Evolutionary conservation across 371 early-diverging fungal species (phyloP).

Genomic region (Mortierella sp.): DNA sequence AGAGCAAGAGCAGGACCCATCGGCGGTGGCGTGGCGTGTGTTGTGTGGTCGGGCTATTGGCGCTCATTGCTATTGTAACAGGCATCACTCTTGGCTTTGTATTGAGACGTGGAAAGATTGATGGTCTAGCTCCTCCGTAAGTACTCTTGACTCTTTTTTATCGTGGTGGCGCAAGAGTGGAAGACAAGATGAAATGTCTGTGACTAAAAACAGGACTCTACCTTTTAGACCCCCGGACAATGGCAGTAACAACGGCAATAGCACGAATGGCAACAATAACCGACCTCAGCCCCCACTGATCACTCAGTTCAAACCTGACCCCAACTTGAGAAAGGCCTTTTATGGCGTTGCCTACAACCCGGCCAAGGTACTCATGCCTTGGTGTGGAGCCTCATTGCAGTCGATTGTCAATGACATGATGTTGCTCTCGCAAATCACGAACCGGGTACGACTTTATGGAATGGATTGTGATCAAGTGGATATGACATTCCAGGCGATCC

Average conservation of each 20-base stretch:
- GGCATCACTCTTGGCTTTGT: constrained; percentile 32
- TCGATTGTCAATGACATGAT: constrained; percentile 52
- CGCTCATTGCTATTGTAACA: constrained; percentile 17
- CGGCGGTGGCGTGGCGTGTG: constrained; percentile 38
- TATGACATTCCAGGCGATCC: constrained; percentile 48
- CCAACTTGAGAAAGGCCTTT: constrained; percentile 41
- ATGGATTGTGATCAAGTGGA: constrained; percentile 55
- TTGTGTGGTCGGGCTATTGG: constrained; percentile 25
- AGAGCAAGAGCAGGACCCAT: constrained; percentile 21
- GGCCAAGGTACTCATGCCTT: constrained; percentile 42
- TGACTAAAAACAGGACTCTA: too few relatives aligned
- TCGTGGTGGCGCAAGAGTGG: background rate
- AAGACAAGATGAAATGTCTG: too few relatives aligned
- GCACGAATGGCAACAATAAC: too few relatives aligned
- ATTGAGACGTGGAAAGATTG: constrained; percentile 24
- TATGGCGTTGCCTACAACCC: constrained; percentile 55
- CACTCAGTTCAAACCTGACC: constrained; percentile 40
- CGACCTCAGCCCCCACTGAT: constrained; percentile 11
- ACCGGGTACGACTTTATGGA: constrained; percentile 43
- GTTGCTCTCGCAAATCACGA: constrained; percentile 51
- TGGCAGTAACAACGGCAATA: too few relatives aligned
- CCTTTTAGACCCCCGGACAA: constrained; percentile 13
- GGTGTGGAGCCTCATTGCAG: constrained; percentile 44
- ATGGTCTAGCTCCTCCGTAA: constrained; percentile 39
- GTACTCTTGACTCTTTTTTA: constrained; percentile 3